phyloP scores from a whole-genome alignment of 257 asterid genomes.

The Capsicum baccatum region DNA sequence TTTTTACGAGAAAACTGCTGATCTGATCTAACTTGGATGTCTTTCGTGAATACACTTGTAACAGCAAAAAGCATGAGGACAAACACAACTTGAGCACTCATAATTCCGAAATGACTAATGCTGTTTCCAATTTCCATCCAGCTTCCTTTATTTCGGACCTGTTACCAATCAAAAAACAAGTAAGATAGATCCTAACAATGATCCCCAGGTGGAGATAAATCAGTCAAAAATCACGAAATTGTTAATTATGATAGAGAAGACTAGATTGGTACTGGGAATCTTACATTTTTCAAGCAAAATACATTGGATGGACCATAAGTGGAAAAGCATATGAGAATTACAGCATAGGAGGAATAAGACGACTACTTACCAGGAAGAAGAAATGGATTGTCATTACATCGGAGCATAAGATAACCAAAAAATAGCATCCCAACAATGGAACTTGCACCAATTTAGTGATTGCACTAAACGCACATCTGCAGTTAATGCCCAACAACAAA shows the following conservation, averaged over 20 bases:
- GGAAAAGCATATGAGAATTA: constrained; percentile 7
- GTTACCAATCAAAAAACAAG: constrained; percentile 35
- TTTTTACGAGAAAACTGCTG: constrained; percentile 60
- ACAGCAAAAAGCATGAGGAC: constrained; percentile 83
- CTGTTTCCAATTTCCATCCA: constrained; percentile 99
- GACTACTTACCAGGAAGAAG: constrained; percentile 86
- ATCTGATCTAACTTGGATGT: constrained; percentile 58
- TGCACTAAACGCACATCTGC: constrained; percentile 90
- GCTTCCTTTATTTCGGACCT: constrained; percentile 93
- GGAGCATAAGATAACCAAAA: constrained; percentile 88
- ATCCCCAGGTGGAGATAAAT: not conserved
- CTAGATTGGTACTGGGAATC: not conserved
- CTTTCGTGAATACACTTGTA: constrained; percentile 78
- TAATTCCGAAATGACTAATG: constrained; percentile 96
- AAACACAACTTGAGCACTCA: constrained; percentile 98
- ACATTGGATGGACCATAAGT: not conserved
- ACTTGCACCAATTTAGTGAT: constrained; percentile 72
- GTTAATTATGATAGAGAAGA: not conserved
- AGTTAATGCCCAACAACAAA: constrained; percentile 22
- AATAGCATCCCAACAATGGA: constrained; percentile 90
- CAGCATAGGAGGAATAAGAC: not conserved
- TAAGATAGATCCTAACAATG: constrained; percentile 1
- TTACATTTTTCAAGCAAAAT: not conserved
- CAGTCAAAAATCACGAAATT: constrained; percentile 14
- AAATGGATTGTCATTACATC: constrained; percentile 96